Conservation (phyloP, 2,329 filamentous ascomycete species). For the Cladosporium sp. region DNA sequence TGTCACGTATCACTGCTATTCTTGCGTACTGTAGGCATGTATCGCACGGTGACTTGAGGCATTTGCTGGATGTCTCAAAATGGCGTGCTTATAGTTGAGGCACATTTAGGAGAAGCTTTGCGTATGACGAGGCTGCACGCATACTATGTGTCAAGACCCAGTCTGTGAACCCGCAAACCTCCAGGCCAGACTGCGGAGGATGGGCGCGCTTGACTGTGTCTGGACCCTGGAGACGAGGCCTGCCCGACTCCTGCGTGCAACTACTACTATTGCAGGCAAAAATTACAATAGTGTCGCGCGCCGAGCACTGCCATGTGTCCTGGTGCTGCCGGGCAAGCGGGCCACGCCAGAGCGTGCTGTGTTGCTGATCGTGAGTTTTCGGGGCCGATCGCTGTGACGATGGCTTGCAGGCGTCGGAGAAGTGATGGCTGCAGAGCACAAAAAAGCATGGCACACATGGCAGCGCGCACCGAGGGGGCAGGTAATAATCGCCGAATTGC, state of each 20-base stretch:
- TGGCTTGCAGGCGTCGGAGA: neutral
- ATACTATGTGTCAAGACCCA: slow-evolving; percentile 11
- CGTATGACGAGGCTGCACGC: neutral
- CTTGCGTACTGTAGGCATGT: neutral
- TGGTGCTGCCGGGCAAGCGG: neutral
- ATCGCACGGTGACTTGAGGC: neutral
- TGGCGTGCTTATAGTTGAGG: neutral
- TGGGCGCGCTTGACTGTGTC: slow-evolving; percentile 2
- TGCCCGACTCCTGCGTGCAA: neutral
- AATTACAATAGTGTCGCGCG: neutral
- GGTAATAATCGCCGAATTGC: neutral
- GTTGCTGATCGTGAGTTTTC: neutral
- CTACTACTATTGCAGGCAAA: neutral
- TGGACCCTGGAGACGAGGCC: slow-evolving; percentile 5
- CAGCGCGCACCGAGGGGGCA: neutral
- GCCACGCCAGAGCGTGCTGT: neutral
- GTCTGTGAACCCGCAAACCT: slow-evolving; percentile 7
- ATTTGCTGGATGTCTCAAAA: neutral
- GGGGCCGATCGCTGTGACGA: neutral
- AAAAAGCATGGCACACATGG: slow-evolving; percentile 1
- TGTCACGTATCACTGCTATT: neutral
- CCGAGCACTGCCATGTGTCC: slow-evolving; percentile 4
- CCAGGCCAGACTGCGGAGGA: slow-evolving; percentile 9
- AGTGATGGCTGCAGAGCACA: neutral
- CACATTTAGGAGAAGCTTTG: neutral